phyloP scores from a whole-genome alignment of 345 rosid genomes.

The Gossypium arboreum region DNA sequence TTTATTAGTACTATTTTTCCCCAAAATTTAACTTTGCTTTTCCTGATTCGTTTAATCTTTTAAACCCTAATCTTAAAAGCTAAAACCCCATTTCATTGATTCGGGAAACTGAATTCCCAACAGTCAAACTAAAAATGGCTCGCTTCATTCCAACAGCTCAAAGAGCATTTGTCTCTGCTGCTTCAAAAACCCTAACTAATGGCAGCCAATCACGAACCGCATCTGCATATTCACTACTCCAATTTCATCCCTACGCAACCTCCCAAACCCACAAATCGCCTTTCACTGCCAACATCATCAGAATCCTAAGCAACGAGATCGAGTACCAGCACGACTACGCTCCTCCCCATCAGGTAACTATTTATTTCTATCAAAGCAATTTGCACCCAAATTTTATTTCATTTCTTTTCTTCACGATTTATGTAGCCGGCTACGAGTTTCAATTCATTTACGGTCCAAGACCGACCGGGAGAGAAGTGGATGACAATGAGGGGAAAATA shows the following conservation, averaged over 20 bases:
- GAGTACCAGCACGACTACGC: slow-evolving; percentile 55
- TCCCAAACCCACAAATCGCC: slow-evolving; percentile 37
- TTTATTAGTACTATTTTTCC: no score
- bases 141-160: neutral
- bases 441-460: slow-evolving; percentile 53
- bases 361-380: neutral
- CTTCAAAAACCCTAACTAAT: neutral
- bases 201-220: neutral
- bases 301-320: slow-evolving; percentile 57
- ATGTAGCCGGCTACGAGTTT: slow-evolving; percentile 48
- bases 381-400: neutral
- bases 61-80: neutral
- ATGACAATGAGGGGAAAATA: slow-evolving; percentile 45
- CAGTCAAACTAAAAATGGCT: neutral
- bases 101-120: neutral
- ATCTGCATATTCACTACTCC: neutral
- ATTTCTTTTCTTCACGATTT: neutral
- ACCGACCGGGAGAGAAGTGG: slow-evolving; percentile 51
- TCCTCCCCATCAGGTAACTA: slow-evolving; percentile 52
- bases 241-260: neutral
- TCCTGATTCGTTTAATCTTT: neutral
- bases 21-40: no score
- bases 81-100: neutral
- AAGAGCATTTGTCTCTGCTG: neutral
- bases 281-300: slow-evolving; percentile 55